Conservation (phyloP, 345 rosid genomes). For the Eucalyptus curtisii region DNA sequence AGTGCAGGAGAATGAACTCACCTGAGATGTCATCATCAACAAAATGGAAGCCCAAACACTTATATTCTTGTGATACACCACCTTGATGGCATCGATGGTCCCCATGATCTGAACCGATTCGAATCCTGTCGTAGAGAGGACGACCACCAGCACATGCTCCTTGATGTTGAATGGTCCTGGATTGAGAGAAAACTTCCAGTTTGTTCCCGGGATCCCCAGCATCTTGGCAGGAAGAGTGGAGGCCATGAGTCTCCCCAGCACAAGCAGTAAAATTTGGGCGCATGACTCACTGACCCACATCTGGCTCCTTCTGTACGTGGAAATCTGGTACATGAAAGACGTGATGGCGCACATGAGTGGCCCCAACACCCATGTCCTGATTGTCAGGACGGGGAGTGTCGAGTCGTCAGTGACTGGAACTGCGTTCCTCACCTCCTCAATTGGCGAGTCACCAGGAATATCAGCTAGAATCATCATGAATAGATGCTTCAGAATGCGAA, state of each 20-base stretch:
- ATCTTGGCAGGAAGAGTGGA: constrained; percentile 7
- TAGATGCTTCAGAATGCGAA: neutral
- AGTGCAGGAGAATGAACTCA: neutral
- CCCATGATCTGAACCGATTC: constrained; percentile 5
- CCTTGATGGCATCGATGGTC: constrained; percentile 12
- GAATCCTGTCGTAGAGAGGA: constrained; percentile 9
- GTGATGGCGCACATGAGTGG: constrained; percentile 6
- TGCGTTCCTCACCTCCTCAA: constrained; percentile 21
- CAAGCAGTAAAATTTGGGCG: constrained; percentile 27
- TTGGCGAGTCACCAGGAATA: constrained; percentile 3
- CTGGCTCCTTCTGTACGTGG: constrained; percentile 13
- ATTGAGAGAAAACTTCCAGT: constrained; percentile 34
- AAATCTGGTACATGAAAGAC: constrained; percentile 26
- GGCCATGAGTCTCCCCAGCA: constrained; percentile 31
- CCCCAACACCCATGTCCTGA: constrained; percentile 40
- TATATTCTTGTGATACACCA: constrained; percentile 10
- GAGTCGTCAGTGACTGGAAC: constrained; percentile 31
- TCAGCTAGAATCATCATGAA: neutral
- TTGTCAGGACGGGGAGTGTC: constrained; percentile 6
- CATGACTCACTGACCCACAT: constrained; percentile 8
- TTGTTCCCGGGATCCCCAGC: constrained; percentile 9
- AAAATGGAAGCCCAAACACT: constrained; percentile 21
- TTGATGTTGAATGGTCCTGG: constrained; percentile 43
- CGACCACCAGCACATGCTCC: constrained; percentile 33
- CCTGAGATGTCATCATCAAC: constrained; percentile 71